phyloP scores from a whole-genome alignment of 2,329 filamentous ascomycete genomes.

The Lachnellula suecica region DNA sequence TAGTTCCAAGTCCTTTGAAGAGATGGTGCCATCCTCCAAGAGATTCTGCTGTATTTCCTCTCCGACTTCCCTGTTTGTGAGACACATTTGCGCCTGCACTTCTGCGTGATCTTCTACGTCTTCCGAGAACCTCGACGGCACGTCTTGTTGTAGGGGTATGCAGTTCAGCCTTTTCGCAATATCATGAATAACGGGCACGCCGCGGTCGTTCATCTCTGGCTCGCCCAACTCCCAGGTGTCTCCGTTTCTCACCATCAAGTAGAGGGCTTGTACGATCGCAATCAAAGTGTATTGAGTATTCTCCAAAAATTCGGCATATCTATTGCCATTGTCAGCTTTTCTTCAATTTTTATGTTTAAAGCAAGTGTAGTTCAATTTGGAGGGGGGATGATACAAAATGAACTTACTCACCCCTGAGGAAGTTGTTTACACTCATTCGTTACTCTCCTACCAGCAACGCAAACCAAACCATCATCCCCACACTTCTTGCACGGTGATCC shows the following conservation, averaged over 20 bases:
- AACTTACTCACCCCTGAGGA: neutral
- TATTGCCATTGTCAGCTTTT: neutral
- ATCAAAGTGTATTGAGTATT: neutral
- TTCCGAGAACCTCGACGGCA: too few species aligned
- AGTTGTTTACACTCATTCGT: constrained; percentile 50
- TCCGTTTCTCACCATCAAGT: neutral
- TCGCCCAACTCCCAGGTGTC: neutral
- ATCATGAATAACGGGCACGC: neutral
- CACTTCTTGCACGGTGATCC: constrained; percentile 65
- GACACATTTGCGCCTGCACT: neutral
- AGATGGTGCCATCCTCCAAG: too few species aligned
- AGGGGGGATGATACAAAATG: neutral
- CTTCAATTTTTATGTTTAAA: neutral
- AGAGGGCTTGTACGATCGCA: neutral
- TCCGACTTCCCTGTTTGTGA: too few species aligned
- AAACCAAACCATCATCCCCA: constrained; percentile 62
- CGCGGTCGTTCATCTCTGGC: neutral
- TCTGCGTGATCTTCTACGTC: neutral
- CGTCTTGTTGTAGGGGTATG: neutral
- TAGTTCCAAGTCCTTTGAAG: too few species aligned
- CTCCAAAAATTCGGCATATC: neutral
- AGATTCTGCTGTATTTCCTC: too few species aligned
- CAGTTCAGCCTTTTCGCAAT: neutral
- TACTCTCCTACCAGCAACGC: constrained; percentile 59
- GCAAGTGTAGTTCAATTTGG: neutral